Base-by-base conservation (phyloP, 805 yeast species). In the Saccharomycopsis selenospora region DNA sequence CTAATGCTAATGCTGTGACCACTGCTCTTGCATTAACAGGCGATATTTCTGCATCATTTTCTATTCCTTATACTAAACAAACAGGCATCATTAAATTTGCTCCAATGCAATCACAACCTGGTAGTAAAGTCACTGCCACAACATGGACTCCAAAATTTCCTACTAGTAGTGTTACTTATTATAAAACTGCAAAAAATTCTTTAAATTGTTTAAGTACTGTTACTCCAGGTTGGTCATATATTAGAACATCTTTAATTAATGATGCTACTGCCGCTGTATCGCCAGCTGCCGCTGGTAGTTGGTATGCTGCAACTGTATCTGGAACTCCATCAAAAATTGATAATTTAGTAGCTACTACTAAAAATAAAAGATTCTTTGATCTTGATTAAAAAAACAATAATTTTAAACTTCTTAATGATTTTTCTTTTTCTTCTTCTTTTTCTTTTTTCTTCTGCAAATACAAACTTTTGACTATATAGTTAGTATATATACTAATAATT, bases 71-170 rank as follows among this genome's bases (percentile, higher is more conserved):
- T 66, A 75, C 85, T 3, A 53, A 57, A 57, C 98, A 91, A 67
- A 82, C 91, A 0, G 96, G 96, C 26, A 64, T 56, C 18, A 77
- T 85, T 4, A 76, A 88, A 57, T 86, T 66, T 63, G 97, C 98
- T 1, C 96, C 97, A 46, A 87, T 89, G 96, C 97, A 90, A 67
- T 63, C 71, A 50, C 96, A 88, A 65, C 97, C 98, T 3, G 85
- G 82, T 3, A 60, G 84, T 1, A 67, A 66, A 6, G 76, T 87
- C 27, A 84, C 95, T 0, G 76, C 70, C 28, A 71, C 82, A 7
- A 65, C 81, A 1, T 83, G 90, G 81, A 62, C 82, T 8, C 74
- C 81, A 56, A 70, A 78, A 55, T 81, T 65, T 62, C 79, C 93
- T 11, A 77, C 95, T 0, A 77, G 88, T 46, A 69, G 85, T 0